Conservation (phyloP, 192 early-diverging fungal species). For the Podila verticillata region DNA sequence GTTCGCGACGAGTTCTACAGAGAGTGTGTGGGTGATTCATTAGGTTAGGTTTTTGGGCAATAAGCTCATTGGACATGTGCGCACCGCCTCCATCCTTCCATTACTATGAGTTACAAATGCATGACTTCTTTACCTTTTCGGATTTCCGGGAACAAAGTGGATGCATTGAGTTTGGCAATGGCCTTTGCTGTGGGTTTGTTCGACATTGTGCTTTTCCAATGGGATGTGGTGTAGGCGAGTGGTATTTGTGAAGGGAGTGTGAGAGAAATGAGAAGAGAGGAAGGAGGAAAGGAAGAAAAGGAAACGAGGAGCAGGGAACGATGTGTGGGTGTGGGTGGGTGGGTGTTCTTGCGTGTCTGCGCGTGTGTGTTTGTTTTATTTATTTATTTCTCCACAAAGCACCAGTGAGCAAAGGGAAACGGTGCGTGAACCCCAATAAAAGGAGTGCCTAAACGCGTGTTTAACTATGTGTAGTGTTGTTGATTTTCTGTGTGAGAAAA, state of each 20-base stretch:
- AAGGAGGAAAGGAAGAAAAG: neutral
- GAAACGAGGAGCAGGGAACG: neutral
- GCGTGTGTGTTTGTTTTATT: neutral
- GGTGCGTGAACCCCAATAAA: too few species aligned
- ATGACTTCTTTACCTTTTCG: constrained; percentile 15
- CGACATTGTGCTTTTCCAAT: constrained; percentile 14
- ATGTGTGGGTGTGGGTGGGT: neutral
- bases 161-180: constrained; percentile 47
- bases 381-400: neutral
- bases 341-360: neutral
- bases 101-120: too few species aligned
- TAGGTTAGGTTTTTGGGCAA: too few species aligned
- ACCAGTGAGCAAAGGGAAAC: too few species aligned
- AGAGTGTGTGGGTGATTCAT: neutral
- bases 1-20: constrained; percentile 27
- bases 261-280: neutral
- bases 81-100: too few species aligned
- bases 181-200: constrained; percentile 41
- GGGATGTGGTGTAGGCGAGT: neutral
- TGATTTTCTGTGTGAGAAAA: neutral
- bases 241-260: neutral
- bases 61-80: too few species aligned
- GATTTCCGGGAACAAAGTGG: constrained; percentile 46
- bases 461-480: too few species aligned
- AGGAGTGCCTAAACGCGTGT: too few species aligned